Evolutionary conservation across 2,329 filamentous ascomycete genomes (phyloP), one percentile per base, ranked within the genome.

Genomic region (Neurospora sp.): DNA sequence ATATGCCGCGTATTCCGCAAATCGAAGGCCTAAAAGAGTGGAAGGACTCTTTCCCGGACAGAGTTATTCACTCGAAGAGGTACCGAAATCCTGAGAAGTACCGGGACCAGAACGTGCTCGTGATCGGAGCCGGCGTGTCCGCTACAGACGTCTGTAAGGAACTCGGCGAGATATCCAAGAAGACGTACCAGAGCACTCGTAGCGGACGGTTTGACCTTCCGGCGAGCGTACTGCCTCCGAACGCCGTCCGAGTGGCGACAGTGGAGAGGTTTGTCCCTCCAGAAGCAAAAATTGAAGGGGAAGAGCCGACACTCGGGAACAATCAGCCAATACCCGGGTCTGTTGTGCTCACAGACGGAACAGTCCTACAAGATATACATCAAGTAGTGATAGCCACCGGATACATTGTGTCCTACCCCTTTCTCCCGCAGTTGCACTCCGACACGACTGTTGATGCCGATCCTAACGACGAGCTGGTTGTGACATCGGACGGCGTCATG

Each of bases 51-150:
- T 88, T 86, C 72, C 85, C 87, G 0, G 81, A 80, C 0, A 75
- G 80, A 4, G 83, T 92, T 23, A 83, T 83, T 3, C 90, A 92
- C 75, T 92, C 92, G 0, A 95, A 93, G 76, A 86, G 86, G 72
- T 96, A 92, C 75, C 86, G 91, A 8, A 84, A 80, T 0, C 86
- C 91, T 0, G 83, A 87, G 17, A 77, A 69, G 19, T 74, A 74
- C 67, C 52, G 37, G 3, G 69, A 41, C 17, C 67, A 89, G 70
- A 83, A 78, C 0, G 73, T 85, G 0, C 84, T 88, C 46, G 77
- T 86, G 19, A 81, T 85, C 6, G 88, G 88, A 66, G 87, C 84
- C n/a, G 77, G 81, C 1, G 79, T 81, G 1, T 84, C 82, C 0
- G 80, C 81, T 1, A 74, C 80, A 2, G 79, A 84, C 46, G 82